A percentile compares a stretch with the other conserved stretches of the same genome.
phyloP scores from a whole-genome alignment of 1,284 basidiomycete genomes.

The Rhodofomes roseus region DNA sequence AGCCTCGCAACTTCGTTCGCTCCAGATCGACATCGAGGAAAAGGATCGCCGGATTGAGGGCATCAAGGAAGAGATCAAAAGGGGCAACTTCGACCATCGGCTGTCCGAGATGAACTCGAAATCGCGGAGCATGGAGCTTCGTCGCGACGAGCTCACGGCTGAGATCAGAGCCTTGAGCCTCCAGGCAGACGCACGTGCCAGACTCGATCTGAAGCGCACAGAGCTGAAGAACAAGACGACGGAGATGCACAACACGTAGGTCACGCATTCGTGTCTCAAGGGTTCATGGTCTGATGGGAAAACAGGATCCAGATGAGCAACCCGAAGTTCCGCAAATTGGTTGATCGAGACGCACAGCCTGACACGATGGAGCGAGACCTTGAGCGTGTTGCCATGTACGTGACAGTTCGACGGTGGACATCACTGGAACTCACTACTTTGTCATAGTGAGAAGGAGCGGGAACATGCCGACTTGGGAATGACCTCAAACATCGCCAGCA shows the following conservation, averaged over 20 bases:
- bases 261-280: slow-evolving; percentile 16
- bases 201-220: slow-evolving; percentile 71
- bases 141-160: slow-evolving; percentile 65
- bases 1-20: slow-evolving; percentile 18
- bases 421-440: not conserved
- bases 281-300: not conserved
- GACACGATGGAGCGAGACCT: slow-evolving; percentile 74
- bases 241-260: slow-evolving; percentile 69
- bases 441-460: slow-evolving; percentile 60
- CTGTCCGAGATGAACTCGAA: slow-evolving; percentile 58
- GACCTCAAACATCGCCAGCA: slow-evolving; percentile 46
- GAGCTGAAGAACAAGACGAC: slow-evolving; percentile 64
- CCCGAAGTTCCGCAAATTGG: slow-evolving; percentile 59
- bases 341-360: slow-evolving; percentile 53
- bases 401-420: slow-evolving; percentile 3
- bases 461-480: slow-evolving; percentile 56
- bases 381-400: slow-evolving; percentile 55
- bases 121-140: slow-evolving; percentile 62
- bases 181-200: slow-evolving; percentile 83
- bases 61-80: slow-evolving; percentile 53
- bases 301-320: slow-evolving; percentile 60
- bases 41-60: slow-evolving; percentile 56
- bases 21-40: slow-evolving; percentile 58
- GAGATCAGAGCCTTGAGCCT: slow-evolving; percentile 76
- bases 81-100: slow-evolving; percentile 67